A percentile compares a stretch with the other conserved stretches of the same genome.
Conservation (phyloP, 169 alveolate genomes). For the Theileria parva region DNA sequence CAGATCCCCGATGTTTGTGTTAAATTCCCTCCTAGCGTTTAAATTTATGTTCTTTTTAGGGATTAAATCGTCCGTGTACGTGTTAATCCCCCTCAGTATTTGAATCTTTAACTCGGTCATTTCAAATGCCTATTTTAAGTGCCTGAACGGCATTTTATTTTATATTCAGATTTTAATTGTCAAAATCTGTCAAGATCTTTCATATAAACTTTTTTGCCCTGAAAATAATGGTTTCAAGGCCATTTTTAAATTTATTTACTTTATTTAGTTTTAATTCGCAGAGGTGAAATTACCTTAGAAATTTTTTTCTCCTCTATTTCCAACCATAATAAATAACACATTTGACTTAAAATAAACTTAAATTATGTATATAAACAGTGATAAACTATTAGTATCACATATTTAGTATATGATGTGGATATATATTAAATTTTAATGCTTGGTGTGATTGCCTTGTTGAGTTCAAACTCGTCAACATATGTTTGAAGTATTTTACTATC, state of each 20-base stretch:
- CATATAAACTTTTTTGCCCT: neutral
- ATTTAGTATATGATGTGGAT: neutral
- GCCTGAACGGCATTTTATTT: neutral
- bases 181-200: neutral
- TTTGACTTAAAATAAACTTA: neutral
- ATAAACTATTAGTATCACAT: too few species aligned
- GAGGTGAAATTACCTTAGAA: neutral
- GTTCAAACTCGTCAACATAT: slow-evolving; percentile 72
- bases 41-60: neutral
- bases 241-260: neutral
- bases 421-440: neutral
- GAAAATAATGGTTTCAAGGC: neutral
- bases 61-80: neutral
- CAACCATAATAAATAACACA: neutral
- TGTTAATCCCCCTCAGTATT: slow-evolving; percentile 5
- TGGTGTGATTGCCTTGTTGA: slow-evolving; percentile 19
- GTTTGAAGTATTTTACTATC: slow-evolving; percentile 71
- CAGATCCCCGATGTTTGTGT: neutral
- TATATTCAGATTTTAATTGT: neutral
- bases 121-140: neutral
- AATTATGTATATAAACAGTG: too few species aligned
- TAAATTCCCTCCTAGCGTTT: slow-evolving; percentile 2
- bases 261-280: neutral
- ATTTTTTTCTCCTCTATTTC: neutral
- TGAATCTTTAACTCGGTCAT: neutral